These are phyloP conservation scores for Saprolegnia diclina DNA, from an alignment of 352 stramenopile species.

Conservation along the genomic window DNA sequence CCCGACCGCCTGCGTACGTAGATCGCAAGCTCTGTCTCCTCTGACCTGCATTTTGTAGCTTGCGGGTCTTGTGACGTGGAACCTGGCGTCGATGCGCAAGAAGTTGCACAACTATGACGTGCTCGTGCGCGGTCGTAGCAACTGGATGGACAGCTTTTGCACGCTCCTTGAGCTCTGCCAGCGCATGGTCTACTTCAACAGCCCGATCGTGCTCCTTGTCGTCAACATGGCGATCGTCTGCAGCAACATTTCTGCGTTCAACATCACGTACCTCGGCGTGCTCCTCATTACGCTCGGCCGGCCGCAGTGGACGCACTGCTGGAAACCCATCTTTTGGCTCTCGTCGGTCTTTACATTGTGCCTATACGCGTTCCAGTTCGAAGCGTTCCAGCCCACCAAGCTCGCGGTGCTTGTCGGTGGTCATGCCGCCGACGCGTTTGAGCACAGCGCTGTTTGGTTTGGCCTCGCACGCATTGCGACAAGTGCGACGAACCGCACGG, in stretches of 20 bases:
- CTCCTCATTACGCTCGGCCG: conserved; percentile 14
- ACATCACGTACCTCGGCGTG: conserved; percentile 20
- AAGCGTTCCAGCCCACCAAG: conserved; percentile 21
- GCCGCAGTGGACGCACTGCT: conserved; percentile 21
- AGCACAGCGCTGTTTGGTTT: conserved; percentile 12
- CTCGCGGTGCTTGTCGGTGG: neutral
- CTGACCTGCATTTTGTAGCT: conserved; percentile 27
- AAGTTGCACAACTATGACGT: conserved; percentile 62
- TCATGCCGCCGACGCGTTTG: neutral
- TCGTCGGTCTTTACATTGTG: conserved; percentile 18
- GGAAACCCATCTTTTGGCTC: conserved; percentile 25
- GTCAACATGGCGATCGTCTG: conserved; percentile 27
- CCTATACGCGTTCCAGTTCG: conserved; percentile 21
- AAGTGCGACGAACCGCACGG: neutral
- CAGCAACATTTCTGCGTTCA: conserved; percentile 26
- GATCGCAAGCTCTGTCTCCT: neutral
- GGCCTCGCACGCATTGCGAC: conserved; percentile 13
- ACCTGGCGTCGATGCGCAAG: conserved; percentile 68
- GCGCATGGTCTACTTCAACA: conserved; percentile 23
- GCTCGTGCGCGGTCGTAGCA: conserved; percentile 23
- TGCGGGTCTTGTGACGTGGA: conserved; percentile 78
- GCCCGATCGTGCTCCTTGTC: conserved; percentile 21
- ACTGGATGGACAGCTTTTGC: conserved; percentile 11
- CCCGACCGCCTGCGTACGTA: conserved; percentile 43
- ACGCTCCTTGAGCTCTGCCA: neutral